Percentiles rank a stretch among this genome's conserved stretches.
These are phyloP conservation scores for Trebouxiophyceae sp. DNA, from an alignment of 163 green algal species.

Conservation along the genomic window DNA sequence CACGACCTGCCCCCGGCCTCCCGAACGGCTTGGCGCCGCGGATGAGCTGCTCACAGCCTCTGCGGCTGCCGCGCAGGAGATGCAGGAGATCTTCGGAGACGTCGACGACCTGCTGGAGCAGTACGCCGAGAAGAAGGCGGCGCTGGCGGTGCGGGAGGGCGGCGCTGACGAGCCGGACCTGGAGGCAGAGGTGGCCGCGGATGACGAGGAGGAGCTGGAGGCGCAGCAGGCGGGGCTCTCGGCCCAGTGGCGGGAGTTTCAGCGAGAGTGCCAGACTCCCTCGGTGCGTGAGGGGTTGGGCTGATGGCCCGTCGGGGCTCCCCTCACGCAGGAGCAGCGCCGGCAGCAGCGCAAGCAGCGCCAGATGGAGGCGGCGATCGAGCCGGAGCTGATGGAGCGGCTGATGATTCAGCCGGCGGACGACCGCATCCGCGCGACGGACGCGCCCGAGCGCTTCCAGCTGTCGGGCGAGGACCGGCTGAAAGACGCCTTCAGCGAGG, in stretches of 20 bases:
- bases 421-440: conserved; percentile 45
- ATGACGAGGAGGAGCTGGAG: conserved; percentile 25
- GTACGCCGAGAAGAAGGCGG: conserved; percentile 38
- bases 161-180: conserved; percentile 47
- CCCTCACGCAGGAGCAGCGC: no score
- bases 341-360: no score
- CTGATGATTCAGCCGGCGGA: conserved; percentile 55
- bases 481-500: conserved; percentile 1
- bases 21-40: background rate
- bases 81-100: conserved; percentile 83
- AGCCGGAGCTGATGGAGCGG: conserved; percentile 51
- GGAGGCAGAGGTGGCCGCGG: conserved; percentile 11
- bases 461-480: conserved; percentile 17
- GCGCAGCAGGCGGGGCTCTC: conserved; percentile 1
- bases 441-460: conserved; percentile 64
- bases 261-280: background rate
- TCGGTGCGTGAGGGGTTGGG: background rate
- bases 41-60: background rate
- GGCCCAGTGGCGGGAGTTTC: background rate
- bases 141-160: conserved; percentile 44
- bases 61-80: conserved; percentile 39
- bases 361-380: conserved; percentile 36
- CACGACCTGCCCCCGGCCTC: conserved; percentile 1
- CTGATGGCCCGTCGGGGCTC: no score
- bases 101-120: conserved; percentile 65